These are phyloP conservation scores for Xylariaceae sp. DNA, from an alignment of 2,329 filamentous ascomycete species.

Conservation along the genomic window DNA sequence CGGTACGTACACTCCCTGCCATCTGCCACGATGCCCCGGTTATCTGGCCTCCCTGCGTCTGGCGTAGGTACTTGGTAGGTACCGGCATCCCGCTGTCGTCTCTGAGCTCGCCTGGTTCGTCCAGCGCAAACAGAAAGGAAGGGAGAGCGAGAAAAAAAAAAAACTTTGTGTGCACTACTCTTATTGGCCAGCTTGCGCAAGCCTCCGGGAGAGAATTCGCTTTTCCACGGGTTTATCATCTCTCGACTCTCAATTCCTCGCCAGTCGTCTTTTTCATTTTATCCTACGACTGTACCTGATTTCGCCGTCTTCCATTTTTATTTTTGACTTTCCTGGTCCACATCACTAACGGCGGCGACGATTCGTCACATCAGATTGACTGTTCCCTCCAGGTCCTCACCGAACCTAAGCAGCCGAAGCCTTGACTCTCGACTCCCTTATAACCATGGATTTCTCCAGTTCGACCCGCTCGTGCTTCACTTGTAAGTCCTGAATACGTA, in stretches of 20 bases:
- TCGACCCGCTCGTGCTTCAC: slow-evolving; percentile 49
- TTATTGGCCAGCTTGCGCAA: slow-evolving; percentile 15
- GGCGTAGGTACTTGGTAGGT: neutral
- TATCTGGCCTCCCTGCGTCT: slow-evolving; percentile 10
- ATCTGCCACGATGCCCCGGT: slow-evolving; percentile 6
- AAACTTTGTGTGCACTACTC: slow-evolving; percentile 8
- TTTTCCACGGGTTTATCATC: slow-evolving; percentile 12
- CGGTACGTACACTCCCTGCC: neutral
- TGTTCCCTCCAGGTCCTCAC: neutral
- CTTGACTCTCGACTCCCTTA: slow-evolving; percentile 10
- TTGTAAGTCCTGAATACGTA: slow-evolving; percentile 37
- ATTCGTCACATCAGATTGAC: slow-evolving; percentile 6
- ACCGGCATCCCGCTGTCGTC: neutral
- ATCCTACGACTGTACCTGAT: neutral
- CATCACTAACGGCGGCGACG: slow-evolving; percentile 9
- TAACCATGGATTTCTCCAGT: slow-evolving; percentile 42
- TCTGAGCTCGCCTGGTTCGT: slow-evolving; percentile 4
- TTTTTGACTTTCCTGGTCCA: neutral
- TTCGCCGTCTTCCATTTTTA: neutral
- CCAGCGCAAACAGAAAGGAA: neutral
- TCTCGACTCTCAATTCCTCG: neutral
- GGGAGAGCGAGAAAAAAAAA: neutral
- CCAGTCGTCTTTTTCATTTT: neutral
- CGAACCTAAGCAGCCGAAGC: slow-evolving; percentile 3
- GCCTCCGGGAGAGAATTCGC: slow-evolving; percentile 19